These are phyloP conservation scores for Triangularia verruculosa DNA, from an alignment of 2,329 filamentous ascomycete species.

Conservation along the genomic window DNA sequence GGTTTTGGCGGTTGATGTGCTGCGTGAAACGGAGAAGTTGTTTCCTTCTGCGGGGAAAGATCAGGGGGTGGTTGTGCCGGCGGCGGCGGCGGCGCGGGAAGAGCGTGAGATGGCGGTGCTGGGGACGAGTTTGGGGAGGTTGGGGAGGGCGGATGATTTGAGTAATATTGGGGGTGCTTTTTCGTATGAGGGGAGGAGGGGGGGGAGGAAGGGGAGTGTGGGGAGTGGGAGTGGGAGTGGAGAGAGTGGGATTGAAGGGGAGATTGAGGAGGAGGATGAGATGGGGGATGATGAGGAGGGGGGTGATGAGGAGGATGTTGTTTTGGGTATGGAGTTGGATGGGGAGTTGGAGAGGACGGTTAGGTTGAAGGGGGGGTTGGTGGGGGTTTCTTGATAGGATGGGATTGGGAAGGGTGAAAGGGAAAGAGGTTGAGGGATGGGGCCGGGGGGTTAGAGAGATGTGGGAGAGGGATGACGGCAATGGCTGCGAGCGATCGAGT, in stretches of 20 bases:
- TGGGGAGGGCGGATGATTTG: conserved; percentile 2
- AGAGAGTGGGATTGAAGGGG: neutral
- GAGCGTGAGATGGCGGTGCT: neutral
- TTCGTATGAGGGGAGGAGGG: neutral
- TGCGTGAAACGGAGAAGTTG: neutral
- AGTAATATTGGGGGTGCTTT: neutral
- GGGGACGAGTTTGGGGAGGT: neutral
- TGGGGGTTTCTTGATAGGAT: neutral
- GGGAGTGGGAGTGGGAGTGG: neutral
- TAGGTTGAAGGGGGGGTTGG: neutral
- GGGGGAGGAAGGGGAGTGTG: neutral
- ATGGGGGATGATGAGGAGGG: neutral
- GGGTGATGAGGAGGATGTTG: neutral
- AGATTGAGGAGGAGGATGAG: neutral
- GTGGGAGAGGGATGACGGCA: neutral
- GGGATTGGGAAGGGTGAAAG: too few relatives aligned
- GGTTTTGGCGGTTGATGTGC: neutral
- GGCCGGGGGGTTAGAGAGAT: neutral
- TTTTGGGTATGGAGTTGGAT: conserved; percentile 8
- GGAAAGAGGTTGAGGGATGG: too few relatives aligned
- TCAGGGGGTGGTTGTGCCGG: neutral
- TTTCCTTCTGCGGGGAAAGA: neutral
- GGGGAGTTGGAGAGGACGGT: neutral
- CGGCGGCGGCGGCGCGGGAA: neutral
- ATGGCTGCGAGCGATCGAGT: neutral